phyloP scores from a whole-genome alignment of 2,329 filamentous ascomycete species.

The Ascochyta clinopodiicola region DNA sequence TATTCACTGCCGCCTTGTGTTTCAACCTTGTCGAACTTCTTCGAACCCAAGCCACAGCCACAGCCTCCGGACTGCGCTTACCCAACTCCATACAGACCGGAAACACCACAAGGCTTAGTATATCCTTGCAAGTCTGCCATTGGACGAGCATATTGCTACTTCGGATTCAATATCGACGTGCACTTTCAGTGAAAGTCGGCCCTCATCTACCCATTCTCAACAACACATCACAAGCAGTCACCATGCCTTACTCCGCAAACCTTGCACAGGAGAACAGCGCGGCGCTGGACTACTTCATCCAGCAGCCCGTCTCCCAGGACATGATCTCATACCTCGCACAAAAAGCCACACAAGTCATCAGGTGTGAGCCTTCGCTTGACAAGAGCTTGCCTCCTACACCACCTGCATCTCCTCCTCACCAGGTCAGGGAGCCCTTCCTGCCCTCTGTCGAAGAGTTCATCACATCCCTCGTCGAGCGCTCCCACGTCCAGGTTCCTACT shows the following conservation, averaged over 20 bases:
- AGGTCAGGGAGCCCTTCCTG: slow-evolving; percentile 61
- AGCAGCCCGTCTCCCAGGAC: slow-evolving; percentile 72
- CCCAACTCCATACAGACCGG: slow-evolving; percentile 39
- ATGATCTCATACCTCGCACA: slow-evolving; percentile 81
- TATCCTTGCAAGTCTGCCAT: slow-evolving; percentile 17
- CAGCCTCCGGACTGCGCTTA: slow-evolving; percentile 46
- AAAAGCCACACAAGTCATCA: slow-evolving; percentile 78
- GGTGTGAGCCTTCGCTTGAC: slow-evolving; percentile 68
- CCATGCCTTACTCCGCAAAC: slow-evolving; percentile 56
- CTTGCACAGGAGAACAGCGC: slow-evolving; percentile 66
- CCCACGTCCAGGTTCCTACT: slow-evolving; percentile 95
- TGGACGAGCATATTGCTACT: slow-evolving; percentile 27
- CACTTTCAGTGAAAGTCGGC: slow-evolving; percentile 12
- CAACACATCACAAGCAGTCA: slow-evolving; percentile 25
- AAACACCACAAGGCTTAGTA: slow-evolving; percentile 44
- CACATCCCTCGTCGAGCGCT: slow-evolving; percentile 84
- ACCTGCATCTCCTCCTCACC: slow-evolving; percentile 64
- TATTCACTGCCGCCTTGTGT: slow-evolving; percentile 32
- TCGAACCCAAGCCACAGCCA: slow-evolving; percentile 37
- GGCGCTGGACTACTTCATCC: slow-evolving; percentile 82
- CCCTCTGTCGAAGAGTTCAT: slow-evolving; percentile 92
- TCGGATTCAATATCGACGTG: slow-evolving; percentile 8
- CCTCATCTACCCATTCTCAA: slow-evolving; percentile 16
- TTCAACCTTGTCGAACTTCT: slow-evolving; percentile 37
- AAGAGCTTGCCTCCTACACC: slow-evolving; percentile 64